Percentiles rank a stretch among this genome's conserved stretches.
phyloP scores from a whole-genome alignment of 2,329 filamentous ascomycete genomes.

The Neofusicoccum cordaticola region DNA sequence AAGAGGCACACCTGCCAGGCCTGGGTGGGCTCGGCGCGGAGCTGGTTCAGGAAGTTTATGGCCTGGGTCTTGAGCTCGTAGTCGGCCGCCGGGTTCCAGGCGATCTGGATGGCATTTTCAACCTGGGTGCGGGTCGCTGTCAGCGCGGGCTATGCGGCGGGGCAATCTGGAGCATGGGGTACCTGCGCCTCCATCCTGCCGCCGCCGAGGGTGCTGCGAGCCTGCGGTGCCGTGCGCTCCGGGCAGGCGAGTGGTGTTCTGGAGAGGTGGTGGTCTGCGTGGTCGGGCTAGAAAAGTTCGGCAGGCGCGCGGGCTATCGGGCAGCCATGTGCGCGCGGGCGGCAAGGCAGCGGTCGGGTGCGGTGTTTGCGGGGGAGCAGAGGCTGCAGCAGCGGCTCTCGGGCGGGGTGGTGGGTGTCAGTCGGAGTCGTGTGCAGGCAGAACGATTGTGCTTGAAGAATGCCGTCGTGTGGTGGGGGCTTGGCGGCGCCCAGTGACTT shows the following conservation, averaged over 20 bases:
- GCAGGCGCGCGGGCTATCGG: constrained; percentile 14
- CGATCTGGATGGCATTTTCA: constrained; percentile 93
- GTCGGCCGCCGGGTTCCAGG: constrained; percentile 77
- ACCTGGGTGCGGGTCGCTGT: constrained; percentile 54
- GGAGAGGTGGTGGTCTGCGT: background rate
- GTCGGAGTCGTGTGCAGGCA: background rate
- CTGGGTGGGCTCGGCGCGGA: constrained; percentile 75
- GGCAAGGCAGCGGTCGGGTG: background rate
- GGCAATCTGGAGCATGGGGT: background rate
- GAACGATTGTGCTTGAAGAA: constrained; percentile 10
- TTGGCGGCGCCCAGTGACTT: constrained; percentile 9
- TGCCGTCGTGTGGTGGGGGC: constrained; percentile 5
- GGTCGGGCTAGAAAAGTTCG: constrained; percentile 16
- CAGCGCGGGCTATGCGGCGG: constrained; percentile 3
- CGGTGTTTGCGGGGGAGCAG: background rate
- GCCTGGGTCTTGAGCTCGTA: constrained; percentile 74
- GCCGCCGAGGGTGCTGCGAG: constrained; percentile 12
- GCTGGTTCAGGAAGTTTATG: constrained; percentile 72
- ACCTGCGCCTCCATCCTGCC: constrained; percentile 19
- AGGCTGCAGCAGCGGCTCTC: background rate
- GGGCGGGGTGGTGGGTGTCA: background rate
- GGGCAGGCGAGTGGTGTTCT: background rate
- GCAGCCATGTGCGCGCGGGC: constrained; percentile 13
- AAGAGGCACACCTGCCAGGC: constrained; percentile 87
- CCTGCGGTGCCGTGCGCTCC: constrained; percentile 7